phyloP scores from a whole-genome alignment of 257 asterid species.

The Euphrasia confusa region DNA sequence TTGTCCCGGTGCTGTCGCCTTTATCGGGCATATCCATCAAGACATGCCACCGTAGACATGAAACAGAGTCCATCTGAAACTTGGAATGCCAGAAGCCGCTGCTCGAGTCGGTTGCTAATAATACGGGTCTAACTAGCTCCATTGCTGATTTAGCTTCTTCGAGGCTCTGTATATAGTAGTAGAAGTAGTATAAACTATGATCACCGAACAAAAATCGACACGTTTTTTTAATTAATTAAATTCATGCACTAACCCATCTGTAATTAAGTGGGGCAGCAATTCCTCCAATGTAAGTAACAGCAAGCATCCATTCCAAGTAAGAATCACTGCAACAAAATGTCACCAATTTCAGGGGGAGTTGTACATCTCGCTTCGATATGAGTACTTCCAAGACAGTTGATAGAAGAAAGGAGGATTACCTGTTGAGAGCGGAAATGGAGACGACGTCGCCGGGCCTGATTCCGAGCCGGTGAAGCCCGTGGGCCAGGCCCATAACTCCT shows the following conservation, averaged over 20 bases:
- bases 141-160: constrained; percentile 79
- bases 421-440: constrained; percentile 85
- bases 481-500: constrained; percentile 49
- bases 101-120: constrained; percentile 60
- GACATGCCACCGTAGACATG: constrained; percentile 66
- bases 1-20: constrained; percentile 22
- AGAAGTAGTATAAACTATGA: too few relatives aligned
- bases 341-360: neutral
- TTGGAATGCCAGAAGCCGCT: constrained; percentile 61
- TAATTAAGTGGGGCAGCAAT: constrained; percentile 87
- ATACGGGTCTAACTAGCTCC: constrained; percentile 58
- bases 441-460: constrained; percentile 73
- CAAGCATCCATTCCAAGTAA: constrained; percentile 88
- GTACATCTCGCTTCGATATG: neutral
- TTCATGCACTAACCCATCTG: constrained; percentile 59
- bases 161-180: constrained; percentile 46
- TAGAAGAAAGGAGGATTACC: constrained; percentile 31
- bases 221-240: neutral
- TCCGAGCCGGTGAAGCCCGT: constrained; percentile 61
- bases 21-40: constrained; percentile 34
- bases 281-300: constrained; percentile 78
- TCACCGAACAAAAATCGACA: neutral
- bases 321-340: constrained; percentile 49
- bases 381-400: neutral
- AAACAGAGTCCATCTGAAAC: constrained; percentile 39